phyloP scores from a whole-genome alignment of 2,329 filamentous ascomycete species.

The Sordariomycetes sp. region DNA sequence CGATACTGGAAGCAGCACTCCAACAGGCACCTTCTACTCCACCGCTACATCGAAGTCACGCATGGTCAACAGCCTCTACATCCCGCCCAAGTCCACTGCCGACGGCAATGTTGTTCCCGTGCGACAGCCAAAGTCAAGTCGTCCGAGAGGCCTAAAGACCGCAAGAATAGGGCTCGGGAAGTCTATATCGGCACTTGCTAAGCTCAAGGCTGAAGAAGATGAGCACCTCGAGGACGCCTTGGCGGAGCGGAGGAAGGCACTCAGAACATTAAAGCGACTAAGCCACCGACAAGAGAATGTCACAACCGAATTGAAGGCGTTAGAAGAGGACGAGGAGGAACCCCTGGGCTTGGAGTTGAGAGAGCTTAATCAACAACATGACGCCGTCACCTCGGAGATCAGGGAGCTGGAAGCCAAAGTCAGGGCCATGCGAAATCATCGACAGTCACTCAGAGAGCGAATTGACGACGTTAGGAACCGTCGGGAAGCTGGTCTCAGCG shows the following conservation, averaged over 20 bases:
- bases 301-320: constrained; percentile 37
- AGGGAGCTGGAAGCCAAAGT: constrained; percentile 55
- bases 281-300: constrained; percentile 40
- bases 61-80: constrained; percentile 31
- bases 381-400: constrained; percentile 52
- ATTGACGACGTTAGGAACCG: constrained; percentile 56
- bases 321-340: constrained; percentile 47
- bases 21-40: constrained; percentile 29
- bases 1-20: constrained; percentile 30
- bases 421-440: constrained; percentile 47
- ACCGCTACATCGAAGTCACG: constrained; percentile 27
- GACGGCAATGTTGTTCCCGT: constrained; percentile 49
- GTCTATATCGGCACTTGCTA: constrained; percentile 54
- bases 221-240: constrained; percentile 48
- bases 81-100: constrained; percentile 23
- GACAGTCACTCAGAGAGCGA: constrained; percentile 48
- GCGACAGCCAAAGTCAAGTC: constrained; percentile 40
- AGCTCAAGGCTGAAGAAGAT: constrained; percentile 62
- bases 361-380: constrained; percentile 46
- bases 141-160: constrained; percentile 46
- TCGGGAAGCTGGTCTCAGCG: constrained; percentile 62
- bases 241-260: constrained; percentile 43
- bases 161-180: constrained; percentile 57
- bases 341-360: constrained; percentile 53
- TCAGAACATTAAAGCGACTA: constrained; percentile 48